Base-by-base conservation (phyloP, 140 eudicot species). In the Anethum foeniculum region DNA sequence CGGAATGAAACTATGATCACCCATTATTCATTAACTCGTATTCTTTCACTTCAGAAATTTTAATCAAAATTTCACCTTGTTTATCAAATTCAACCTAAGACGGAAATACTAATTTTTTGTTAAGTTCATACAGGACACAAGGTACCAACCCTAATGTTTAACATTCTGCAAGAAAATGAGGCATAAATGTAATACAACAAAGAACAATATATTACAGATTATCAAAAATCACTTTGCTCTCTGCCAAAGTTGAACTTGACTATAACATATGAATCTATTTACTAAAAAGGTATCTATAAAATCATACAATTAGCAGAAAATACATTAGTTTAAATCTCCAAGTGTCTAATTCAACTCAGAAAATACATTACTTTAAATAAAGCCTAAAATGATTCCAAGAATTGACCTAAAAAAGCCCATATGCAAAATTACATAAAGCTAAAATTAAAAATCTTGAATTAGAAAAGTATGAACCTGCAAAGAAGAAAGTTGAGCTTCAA, bases 401-500 rank as follows among this genome's bases (percentile, higher is more conserved):
- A 13, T 12, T 13, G 18, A 48, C 52, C 52, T 13, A 48, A 7
- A 23, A 25, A 0, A 34, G 38, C n/a, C 12, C 68, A 58, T 58
- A 6, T 58, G 27, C 68, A 58, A 23, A 58, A 9, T 6, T 43
- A 15, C 39, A 12, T 2, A 28, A 77, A 68, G 44, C 52, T 5
- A 0, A 36, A 75, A 77, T 14, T 14, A 64, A 19, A 54, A 34
- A 1, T n/a, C 14, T 60, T 23, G 69, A 60, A 32, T 3, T 4
- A 52, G 14, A 62, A 56, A 28, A 34, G 0, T 1, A 25, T 3
- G 49, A 34, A 93, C 98, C 97, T 91, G 98, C 56, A 93, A 81
- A 73, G 97, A 90, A 85, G 93, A 80, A 8, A 93, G 88, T 72
- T 90, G 98, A 54, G 87, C 92, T 79, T 93, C 93, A 56, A 93